Evolutionary conservation across 2,329 filamentous ascomycete genomes (phyloP).

Genomic region (Talaromyces marneffei): DNA sequence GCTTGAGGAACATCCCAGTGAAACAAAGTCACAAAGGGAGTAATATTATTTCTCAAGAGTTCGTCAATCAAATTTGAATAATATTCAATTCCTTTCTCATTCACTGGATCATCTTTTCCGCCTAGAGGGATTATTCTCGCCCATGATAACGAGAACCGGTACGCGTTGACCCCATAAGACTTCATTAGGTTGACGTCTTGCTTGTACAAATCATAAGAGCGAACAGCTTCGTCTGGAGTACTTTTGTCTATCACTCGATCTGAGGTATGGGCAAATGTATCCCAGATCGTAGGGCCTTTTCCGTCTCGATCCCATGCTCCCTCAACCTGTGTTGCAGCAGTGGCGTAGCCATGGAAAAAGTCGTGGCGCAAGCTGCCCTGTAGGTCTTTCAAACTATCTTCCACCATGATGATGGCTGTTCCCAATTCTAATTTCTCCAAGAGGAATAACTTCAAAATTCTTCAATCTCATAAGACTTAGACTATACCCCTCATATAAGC

Average conservation of each 20-base stretch:
- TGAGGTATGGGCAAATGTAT: conserved; percentile 66
- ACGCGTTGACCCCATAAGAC: conserved; percentile 62
- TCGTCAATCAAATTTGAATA: conserved; percentile 71
- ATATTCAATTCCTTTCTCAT: conserved; percentile 67
- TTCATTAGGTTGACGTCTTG: conserved; percentile 71
- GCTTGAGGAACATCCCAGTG: conserved; percentile 77
- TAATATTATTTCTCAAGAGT: conserved; percentile 64
- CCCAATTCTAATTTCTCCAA: not conserved
- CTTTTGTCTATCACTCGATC: conserved; percentile 72
- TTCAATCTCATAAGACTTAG: not conserved
- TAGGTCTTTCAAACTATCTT: too few species aligned
- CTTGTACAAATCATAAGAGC: conserved; percentile 69
- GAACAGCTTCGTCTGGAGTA: conserved; percentile 67
- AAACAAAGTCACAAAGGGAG: conserved; percentile 70
- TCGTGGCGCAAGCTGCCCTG: conserved; percentile 22
- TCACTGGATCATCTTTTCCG: conserved; percentile 68
- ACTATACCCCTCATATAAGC: not conserved
- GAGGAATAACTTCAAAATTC: not conserved
- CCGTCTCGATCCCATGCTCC: conserved; percentile 66
- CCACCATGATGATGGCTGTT: not conserved
- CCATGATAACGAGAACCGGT: conserved; percentile 73
- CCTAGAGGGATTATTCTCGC: conserved; percentile 73
- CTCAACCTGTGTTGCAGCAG: conserved; percentile 58
- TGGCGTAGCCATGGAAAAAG: conserved; percentile 28
- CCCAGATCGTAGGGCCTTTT: conserved; percentile 74